phyloP scores from a whole-genome alignment of 2,329 filamentous ascomycete species.

The Fulvia fulva region DNA sequence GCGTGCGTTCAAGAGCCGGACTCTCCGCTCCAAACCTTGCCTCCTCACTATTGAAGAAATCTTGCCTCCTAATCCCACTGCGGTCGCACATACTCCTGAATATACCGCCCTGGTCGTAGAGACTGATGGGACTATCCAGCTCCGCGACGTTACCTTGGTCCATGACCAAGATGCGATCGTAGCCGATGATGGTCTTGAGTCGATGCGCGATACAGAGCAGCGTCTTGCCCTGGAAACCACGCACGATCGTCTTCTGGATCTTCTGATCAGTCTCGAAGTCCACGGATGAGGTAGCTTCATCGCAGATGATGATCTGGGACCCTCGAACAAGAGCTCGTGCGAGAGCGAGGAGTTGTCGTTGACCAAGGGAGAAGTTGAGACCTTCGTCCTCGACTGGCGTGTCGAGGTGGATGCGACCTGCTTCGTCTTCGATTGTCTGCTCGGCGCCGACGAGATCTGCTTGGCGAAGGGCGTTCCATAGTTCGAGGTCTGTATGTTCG shows the following conservation, averaged over 20 bases:
- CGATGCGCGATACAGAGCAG: constrained; percentile 90
- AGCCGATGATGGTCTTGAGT: constrained; percentile 82
- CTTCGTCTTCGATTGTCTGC: constrained; percentile 40
- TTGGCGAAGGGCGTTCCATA: constrained; percentile 74
- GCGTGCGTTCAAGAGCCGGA: constrained; percentile 25
- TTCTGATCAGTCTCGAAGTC: constrained; percentile 97
- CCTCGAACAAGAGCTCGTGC: constrained; percentile 84
- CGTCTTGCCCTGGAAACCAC: constrained; percentile 80
- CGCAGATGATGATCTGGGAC: constrained; percentile 89
- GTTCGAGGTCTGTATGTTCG: constrained; percentile 71
- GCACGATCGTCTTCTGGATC: constrained; percentile 84
- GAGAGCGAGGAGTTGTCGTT: constrained; percentile 92
- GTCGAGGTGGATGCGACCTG: constrained; percentile 75
- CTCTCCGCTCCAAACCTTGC: constrained; percentile 25
- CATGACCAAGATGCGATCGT: constrained; percentile 97
- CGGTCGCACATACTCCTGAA: constrained; percentile 88
- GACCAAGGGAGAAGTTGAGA: constrained; percentile 90
- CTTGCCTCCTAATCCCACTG: constrained; percentile 64
- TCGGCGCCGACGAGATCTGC: constrained; percentile 64
- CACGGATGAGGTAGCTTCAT: constrained; percentile 89
- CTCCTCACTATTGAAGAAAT: constrained; percentile 39
- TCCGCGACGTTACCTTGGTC: constrained; percentile 83
- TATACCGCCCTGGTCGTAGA: constrained; percentile 73
- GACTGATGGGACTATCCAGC: constrained; percentile 67
- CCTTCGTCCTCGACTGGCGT: constrained; percentile 87